phyloP scores from a whole-genome alignment of 2,329 filamentous ascomycete genomes.

The Fusarium paranaense region DNA sequence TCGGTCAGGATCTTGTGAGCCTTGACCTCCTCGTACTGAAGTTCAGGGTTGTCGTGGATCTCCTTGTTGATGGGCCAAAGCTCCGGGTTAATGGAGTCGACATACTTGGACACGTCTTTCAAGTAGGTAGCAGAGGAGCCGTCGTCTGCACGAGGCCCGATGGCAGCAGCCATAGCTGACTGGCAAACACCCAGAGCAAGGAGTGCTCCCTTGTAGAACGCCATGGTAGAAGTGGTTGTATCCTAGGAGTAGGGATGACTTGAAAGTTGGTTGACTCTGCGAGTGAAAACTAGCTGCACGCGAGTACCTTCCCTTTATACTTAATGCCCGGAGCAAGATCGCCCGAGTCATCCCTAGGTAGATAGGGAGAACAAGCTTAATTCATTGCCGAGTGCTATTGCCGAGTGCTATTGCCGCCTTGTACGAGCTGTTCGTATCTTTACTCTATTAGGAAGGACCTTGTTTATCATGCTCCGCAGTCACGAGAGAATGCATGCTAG shows the following conservation, averaged over 20 bases:
- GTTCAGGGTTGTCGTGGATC: conserved; percentile 57
- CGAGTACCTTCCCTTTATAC: neutral
- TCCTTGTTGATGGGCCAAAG: conserved; percentile 47
- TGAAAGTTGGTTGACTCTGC: neutral
- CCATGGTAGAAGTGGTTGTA: neutral
- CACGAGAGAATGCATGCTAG: neutral
- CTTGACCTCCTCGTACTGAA: conserved; percentile 54
- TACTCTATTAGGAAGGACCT: neutral
- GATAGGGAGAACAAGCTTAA: neutral
- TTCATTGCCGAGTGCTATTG: neutral
- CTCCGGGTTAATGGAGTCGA: neutral
- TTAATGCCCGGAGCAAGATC: neutral
- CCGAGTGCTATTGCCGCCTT: neutral
- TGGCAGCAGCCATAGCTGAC: neutral
- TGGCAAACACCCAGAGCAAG: neutral
- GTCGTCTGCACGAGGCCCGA: neutral
- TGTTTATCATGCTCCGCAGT: neutral
- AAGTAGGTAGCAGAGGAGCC: neutral
- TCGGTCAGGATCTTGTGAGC: conserved; percentile 54
- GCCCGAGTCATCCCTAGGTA: neutral
- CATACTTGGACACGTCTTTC: neutral
- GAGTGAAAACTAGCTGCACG: neutral
- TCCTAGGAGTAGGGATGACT: neutral
- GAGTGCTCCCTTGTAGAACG: neutral
- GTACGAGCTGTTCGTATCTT: neutral